Conservation (phyloP, 495 filamentous ascomycete genomes). For the Lindgomyces ingoldianus region DNA sequence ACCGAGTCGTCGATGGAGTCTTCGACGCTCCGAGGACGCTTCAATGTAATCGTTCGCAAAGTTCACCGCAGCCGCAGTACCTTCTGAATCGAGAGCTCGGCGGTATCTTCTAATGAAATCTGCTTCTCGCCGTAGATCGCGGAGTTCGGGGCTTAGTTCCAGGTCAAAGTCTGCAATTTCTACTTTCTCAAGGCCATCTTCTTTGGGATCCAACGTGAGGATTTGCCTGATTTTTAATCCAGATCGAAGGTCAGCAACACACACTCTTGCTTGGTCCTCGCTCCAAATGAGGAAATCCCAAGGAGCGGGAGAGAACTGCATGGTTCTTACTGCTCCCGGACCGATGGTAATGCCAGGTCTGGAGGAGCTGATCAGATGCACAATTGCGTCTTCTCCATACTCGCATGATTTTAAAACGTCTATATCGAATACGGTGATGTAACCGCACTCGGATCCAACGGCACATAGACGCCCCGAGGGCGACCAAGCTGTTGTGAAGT, state of each 20-base stretch:
- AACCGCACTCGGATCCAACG: slow-evolving; percentile 70
- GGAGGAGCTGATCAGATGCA: slow-evolving; percentile 49
- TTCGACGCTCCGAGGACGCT: slow-evolving; percentile 39
- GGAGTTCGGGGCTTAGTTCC: slow-evolving; percentile 38
- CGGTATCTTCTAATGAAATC: slow-evolving; percentile 46
- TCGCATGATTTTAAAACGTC: slow-evolving; percentile 49
- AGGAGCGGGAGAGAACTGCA: slow-evolving; percentile 86
- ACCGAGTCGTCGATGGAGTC: slow-evolving; percentile 37
- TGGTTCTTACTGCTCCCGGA: slow-evolving; percentile 80
- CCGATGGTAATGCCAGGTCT: slow-evolving; percentile 46
- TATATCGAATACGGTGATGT: slow-evolving; percentile 67
- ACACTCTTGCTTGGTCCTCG: slow-evolving; percentile 81
- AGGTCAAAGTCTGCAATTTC: slow-evolving; percentile 47
- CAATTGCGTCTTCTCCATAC: slow-evolving; percentile 49
- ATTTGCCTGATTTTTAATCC: slow-evolving; percentile 76
- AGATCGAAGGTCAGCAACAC: slow-evolving; percentile 79
- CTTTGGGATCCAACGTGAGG: slow-evolving; percentile 61
- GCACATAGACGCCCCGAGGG: slow-evolving; percentile 68
- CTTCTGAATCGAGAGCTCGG: slow-evolving; percentile 44
- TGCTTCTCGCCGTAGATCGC: slow-evolving; percentile 43
- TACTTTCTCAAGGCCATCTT: slow-evolving; percentile 51
- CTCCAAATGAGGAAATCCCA: slow-evolving; percentile 93
- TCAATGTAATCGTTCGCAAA: slow-evolving; percentile 49
- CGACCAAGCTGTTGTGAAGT: slow-evolving; percentile 73
- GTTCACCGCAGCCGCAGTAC: slow-evolving; percentile 41